Evolutionary conservation across 2,329 filamentous ascomycete genomes (phyloP), one percentile per base, ranked within the genome.

Genomic region (Sarocladium strictum): DNA sequence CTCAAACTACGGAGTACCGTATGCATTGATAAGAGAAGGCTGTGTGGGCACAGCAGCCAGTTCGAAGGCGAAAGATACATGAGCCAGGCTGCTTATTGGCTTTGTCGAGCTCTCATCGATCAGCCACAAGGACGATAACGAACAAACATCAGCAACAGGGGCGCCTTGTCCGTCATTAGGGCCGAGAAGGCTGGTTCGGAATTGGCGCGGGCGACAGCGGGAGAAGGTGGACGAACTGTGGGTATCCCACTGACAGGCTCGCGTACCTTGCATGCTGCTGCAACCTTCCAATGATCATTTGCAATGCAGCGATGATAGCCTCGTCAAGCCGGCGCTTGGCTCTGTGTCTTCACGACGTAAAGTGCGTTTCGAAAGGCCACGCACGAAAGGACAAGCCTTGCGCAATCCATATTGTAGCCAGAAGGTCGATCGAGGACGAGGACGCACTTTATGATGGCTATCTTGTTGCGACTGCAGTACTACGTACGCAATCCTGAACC

Each of bases 41-140:
- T 19, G 7, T 9, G 21, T 9, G n/a, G 26, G 3, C 23, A 19
- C 43, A 29, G 43, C 24, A 7, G n/a, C 29, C 19, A 24, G 26
- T 49, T 49, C n/a, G 43, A 49, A 19, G 43, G 27, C 29, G 43
- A 49, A 49, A 49, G 23, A 49, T 19, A 27, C n/a, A n/a, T n/a
- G n/a, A n/a, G 29, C 26, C 14, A n/a, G n/a, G 43, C 43, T 32
- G 4, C 21, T 17, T 10, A 49, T 49, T 49, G 43, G 43, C 23
- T n/a, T 49, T 7, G 26, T 29, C 17, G 7, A 12, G 24, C 23
- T 29, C 5, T 27, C 3, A 14, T 29, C 43, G 17, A 19, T 27
- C 43, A 49, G 23, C 26, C 6, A 17, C 11, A 17, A 12, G 43
- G 3, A 32, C n/a, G 43, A 7, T 29, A n/a, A 29, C 43, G 26